Percentiles rank a stretch among this genome's conserved stretches.
Evolutionary conservation across 1,284 basidiomycete species (phyloP).

Genomic region (Leccinum angustisporum): DNA sequence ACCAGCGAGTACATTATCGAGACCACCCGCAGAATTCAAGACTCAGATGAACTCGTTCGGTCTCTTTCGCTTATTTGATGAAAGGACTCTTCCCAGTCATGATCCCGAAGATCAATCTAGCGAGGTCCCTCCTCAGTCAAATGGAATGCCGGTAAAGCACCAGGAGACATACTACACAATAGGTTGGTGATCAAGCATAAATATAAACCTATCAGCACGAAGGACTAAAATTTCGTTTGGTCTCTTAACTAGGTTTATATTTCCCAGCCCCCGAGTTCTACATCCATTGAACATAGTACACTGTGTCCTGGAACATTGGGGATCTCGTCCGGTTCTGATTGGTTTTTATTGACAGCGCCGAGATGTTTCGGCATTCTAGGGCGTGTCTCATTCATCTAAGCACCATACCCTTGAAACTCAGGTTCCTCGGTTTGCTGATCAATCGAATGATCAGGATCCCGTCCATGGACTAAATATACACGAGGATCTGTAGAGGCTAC

Average conservation of each 20-base stretch:
- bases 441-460: neutral
- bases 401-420: neutral
- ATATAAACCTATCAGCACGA: neutral
- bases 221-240: neutral
- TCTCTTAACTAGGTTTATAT: neutral
- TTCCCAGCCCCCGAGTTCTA: neutral
- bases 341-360: neutral
- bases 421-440: neutral
- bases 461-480: conserved; percentile 19
- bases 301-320: neutral
- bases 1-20: too few species aligned
- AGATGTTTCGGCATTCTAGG: too few species aligned
- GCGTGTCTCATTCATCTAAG: too few species aligned
- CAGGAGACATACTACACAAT: too few species aligned
- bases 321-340: neutral
- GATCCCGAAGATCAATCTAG: too few species aligned
- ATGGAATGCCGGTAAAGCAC: too few species aligned
- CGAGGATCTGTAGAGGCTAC: neutral
- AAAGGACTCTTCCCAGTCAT: too few species aligned
- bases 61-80: too few species aligned
- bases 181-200: too few species aligned
- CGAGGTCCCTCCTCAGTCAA: too few species aligned
- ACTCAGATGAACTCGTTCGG: too few species aligned
- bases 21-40: too few species aligned
- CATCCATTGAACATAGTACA: neutral